Evolutionary conservation across 2,329 filamentous ascomycete species (phyloP), one percentile per base, ranked within the genome.

Genomic region (Atkinsonella texensis): DNA sequence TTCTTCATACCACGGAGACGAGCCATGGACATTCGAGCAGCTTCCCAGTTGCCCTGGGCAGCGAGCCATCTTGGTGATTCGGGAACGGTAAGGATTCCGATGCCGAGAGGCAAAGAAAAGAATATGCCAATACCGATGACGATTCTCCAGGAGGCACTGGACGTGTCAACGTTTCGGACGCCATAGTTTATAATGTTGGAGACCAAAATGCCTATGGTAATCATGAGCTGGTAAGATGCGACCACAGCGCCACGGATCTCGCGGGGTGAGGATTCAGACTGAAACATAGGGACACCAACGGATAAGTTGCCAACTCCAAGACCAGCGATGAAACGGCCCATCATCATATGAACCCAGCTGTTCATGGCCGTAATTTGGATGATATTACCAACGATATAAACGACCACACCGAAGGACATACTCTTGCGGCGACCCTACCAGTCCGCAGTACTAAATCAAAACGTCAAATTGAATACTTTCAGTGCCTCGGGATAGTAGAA

Each of bases 181-280:
- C 74, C 76, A 50, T 69, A 78, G 63, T 80, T 80, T 59, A 81
- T 71, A 51, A 74, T 67, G 57, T 77, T 76, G 50, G 75, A 70
- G 18, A 75, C 62, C 50, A 80, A 77, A 56, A 87, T 85, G 35
- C 84, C 84, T 31, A 86, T 70, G 0, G 83, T 87, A 63, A 87
- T 84, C 68, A 86, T 81, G 15, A 87, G 76, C 66, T 87, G 84
- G 65, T 87, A 87, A n/a, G 77, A 80, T 4, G 76, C 74, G n/a
- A 84, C 77, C 43, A 85, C 75, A 35, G 78, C 75, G 57, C 81
- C 81, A 57, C 81, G 78, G 54, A 84, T 81, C 58, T 80, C 73
- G 17, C 74, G 72, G 4, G 82, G 82, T 1, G 78, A 74, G 49
- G 74, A 80, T 61, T 85, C 82, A 41, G 77, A 77, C 65, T 85